Base-by-base conservation (phyloP, 2,329 filamentous ascomycete species). In the Triangularia setosa region DNA sequence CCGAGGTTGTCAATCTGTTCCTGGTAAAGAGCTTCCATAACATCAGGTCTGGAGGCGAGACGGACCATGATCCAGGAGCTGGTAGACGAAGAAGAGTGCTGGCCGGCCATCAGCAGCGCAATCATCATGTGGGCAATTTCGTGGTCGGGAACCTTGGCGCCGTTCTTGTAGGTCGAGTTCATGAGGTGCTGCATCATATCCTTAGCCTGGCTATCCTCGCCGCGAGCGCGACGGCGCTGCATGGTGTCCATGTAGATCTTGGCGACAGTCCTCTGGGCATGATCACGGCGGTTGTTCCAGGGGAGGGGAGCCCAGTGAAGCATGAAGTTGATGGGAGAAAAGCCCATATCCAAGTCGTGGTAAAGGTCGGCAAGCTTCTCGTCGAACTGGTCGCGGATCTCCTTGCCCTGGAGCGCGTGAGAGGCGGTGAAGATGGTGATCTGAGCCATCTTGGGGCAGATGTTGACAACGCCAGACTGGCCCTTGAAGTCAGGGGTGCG, bases 91-190 rank as follows among this genome's bases (percentile, higher is more conserved):
- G 90, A 93, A 1, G 89, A 90, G 78, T 94, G 91, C 73, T 95
- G 91, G 59, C 91, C 91, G 11, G 88, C 91, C 90, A 95, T 93
- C 60, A 94, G 83, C 16, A 94, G 82, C 0, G 90, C 90, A 72
- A 94, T 94, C 91, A 94, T 93, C 82, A 94, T 91, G 76, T 92
- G 88, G 0, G 90, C 90, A 60, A 94, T 86, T 73, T 94, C 90
- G 69, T 87, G 83, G 74, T 94, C 90, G 0, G 90, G 87, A 1
- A 93, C 78, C 0, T 81, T 77, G 11, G 79, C 82, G 56, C 91
- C 90, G 70, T 91, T 82, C 78, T 93, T 93, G 84, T 94, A 94
- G 11, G 78, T 83, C 74, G 88, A 90, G 69, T 83, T 81, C 90
- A 93, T 93, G 63, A 94, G 76, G 74, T 93, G 91, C 81, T 84